Percentiles rank a stretch among this genome's conserved stretches.
These are phyloP conservation scores for Prunus kanzakura DNA, from an alignment of 306 rosid genomes.

Conservation along the genomic window DNA sequence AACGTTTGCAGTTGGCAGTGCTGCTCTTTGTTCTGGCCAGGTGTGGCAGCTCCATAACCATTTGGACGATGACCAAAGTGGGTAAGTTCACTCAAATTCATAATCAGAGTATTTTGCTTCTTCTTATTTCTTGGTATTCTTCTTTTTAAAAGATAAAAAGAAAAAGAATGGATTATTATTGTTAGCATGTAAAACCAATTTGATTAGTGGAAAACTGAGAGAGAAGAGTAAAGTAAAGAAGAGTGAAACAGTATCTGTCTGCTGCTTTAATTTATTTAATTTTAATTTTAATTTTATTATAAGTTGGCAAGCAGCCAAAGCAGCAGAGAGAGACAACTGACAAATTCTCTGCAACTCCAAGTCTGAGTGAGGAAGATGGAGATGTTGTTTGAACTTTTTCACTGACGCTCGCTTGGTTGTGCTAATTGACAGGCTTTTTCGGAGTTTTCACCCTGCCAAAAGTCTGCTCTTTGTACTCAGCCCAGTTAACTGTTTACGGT, in stretches of 20 bases:
- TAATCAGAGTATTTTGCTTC: too few species aligned
- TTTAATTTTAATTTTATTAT: too few species aligned
- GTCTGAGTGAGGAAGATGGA: neutral
- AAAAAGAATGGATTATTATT: too few species aligned
- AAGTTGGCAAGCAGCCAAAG: neutral
- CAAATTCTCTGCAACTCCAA: neutral
- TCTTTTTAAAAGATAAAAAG: too few species aligned
- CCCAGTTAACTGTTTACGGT: constrained; percentile 75
- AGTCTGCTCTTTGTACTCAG: constrained; percentile 62
- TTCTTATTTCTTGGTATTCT: too few species aligned
- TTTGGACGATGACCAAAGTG: constrained; percentile 75
- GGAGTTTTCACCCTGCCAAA: constrained; percentile 84
- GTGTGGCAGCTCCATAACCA: constrained; percentile 78
- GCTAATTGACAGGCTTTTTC: constrained; percentile 64
- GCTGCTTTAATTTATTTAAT: neutral
- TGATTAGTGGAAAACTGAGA: too few species aligned
- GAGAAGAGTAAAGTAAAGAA: neutral
- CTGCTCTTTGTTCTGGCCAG: constrained; percentile 85
- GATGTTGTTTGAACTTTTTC: neutral
- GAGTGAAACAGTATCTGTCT: neutral
- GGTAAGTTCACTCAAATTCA: constrained; percentile 32
- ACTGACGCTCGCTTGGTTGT: constrained; percentile 36
- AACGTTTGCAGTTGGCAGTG: constrained; percentile 65
- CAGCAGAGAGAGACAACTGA: constrained; percentile 5
- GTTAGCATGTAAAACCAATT: too few species aligned